Evolutionary conservation across 805 yeast genomes (phyloP).

Genomic region (Kluyveromyces siamensis): DNA sequence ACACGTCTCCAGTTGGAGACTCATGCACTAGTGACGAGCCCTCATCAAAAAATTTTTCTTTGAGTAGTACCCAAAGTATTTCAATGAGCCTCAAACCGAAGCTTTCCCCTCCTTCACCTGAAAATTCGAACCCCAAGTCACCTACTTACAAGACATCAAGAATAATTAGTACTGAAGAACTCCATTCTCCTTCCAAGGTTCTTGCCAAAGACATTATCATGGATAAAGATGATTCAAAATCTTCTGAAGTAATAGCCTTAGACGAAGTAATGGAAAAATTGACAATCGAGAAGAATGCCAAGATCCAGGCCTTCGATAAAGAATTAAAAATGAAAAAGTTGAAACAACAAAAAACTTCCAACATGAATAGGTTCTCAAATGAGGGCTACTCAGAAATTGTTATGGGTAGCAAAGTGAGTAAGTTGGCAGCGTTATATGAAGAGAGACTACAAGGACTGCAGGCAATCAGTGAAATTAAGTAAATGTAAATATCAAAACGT

Average conservation of each 20-base stretch:
- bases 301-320: conserved; percentile 23
- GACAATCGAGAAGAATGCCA: conserved; percentile 14
- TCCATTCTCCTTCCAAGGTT: background rate
- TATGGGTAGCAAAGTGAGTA: conserved; percentile 51
- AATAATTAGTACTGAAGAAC: background rate
- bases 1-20: background rate
- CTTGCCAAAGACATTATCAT: background rate
- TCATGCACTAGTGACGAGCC: background rate
- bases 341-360: conserved; percentile 4
- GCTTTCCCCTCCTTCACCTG: background rate
- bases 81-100: background rate
- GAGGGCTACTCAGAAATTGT: conserved; percentile 34
- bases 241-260: background rate
- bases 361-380: conserved; percentile 22
- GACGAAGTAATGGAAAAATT: conserved; percentile 4
- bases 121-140: background rate
- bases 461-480: conserved; percentile 27
- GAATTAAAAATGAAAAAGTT: conserved; percentile 18
- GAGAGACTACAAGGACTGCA: conserved; percentile 40
- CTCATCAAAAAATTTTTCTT: background rate
- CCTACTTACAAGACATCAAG: background rate
- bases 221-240: background rate
- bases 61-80: background rate
- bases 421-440: conserved; percentile 54
- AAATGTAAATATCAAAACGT: conserved; percentile 1